Conservation (phyloP, 2,329 filamentous ascomycete genomes). For the Ophiostoma novo-ulmi region DNA sequence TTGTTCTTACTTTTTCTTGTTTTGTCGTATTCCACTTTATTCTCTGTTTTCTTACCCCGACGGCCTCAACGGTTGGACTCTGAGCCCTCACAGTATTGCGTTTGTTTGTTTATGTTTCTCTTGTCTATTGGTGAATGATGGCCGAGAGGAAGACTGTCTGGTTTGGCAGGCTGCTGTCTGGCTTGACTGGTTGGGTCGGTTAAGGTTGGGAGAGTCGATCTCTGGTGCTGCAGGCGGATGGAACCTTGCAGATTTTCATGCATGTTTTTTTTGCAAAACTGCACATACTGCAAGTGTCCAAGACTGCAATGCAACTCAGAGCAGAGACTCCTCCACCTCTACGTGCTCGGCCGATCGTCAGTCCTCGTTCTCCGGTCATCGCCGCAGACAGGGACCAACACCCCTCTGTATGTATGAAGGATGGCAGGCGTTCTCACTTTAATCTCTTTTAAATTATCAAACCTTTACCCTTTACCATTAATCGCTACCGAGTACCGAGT, state of each 20-base stretch:
- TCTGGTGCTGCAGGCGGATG: neutral
- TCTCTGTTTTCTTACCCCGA: conserved; percentile 10
- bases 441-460: conserved; percentile 8
- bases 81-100: conserved; percentile 6
- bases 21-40: neutral
- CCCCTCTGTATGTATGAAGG: conserved; percentile 29
- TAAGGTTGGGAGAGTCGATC: neutral
- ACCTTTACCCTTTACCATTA: conserved; percentile 15
- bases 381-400: neutral
- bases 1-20: neutral
- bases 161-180: neutral
- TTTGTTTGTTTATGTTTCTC: conserved; percentile 13
- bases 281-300: neutral
- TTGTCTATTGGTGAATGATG: neutral
- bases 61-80: neutral
- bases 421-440: conserved; percentile 26
- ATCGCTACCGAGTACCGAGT: conserved; percentile 9
- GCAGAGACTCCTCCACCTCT: neutral
- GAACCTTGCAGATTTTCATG: neutral
- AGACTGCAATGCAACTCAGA: conserved; percentile 1
- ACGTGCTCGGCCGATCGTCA: neutral
- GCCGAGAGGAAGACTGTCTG: neutral
- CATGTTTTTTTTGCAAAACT: neutral
- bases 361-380: conserved; percentile 10
- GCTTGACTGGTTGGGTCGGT: neutral